Evolutionary conservation across 495 filamentous ascomycete species (phyloP), one percentile per base, ranked within the genome.

Genomic region (Eremomyces bilateralis): DNA sequence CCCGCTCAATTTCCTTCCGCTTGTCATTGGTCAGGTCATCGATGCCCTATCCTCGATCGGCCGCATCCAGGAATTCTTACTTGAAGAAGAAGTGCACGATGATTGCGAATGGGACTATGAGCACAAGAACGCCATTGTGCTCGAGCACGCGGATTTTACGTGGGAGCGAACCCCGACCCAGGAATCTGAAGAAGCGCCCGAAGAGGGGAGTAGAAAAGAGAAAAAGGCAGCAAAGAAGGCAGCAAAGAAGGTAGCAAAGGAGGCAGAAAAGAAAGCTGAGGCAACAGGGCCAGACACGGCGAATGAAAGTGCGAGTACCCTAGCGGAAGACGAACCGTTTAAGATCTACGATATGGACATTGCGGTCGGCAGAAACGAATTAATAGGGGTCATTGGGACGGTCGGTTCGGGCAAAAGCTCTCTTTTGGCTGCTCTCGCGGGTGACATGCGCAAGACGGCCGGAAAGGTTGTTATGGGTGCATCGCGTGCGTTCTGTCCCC

Each of bases 371-470:
- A 61, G 79, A 18, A 73, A 82, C 43, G 88, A 95, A 43, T 62
- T 97, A 0, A 48, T 94, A 31, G 88, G 84, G 4, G 75, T 97
- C 1, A 92, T 94, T 49, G 88, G 88, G 29, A 65, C 70, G 16
- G 85, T 95, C 1, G 88, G 85, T 12, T 81, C 76, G 34, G 88
- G 88, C 1, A 97, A 97, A 51, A 88, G 70, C 37, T 93, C 85
- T 1, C 58, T 97, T 16, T 69, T 97, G 1, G 78, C 80, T 32
- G 83, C 88, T 4, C 54, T 95, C 29, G 85, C 84, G 1, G 84
- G 88, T 20, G 84, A 97, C 43, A 97, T 97, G 88, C 65, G 83
- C 15, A 69, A 71, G 48, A 88, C 79, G 0, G 54, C 57, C 10
- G 88, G 88, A 1, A 59, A 64, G 22, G 63, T 93, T 4, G 63